Base-by-base conservation (phyloP, 352 stramenopile genomes). In the Aphanomyces invadans region DNA sequence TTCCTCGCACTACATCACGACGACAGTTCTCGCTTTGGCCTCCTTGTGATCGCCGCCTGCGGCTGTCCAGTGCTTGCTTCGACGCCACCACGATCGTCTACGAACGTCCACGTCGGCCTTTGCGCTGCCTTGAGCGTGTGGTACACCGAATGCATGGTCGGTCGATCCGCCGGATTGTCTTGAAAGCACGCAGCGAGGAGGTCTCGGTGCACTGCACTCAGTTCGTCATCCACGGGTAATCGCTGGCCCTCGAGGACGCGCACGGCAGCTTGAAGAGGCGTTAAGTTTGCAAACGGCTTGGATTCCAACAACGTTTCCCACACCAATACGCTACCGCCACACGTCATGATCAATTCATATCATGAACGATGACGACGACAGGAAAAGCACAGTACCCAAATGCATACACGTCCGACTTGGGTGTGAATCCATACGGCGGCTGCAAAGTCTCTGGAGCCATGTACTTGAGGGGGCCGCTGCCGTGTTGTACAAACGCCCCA, bases 391-490 rank as follows among this genome's bases (percentile, higher is more conserved):
- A 21, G 29, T 46, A 64, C 55, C 83, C 83, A 72, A 90, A 92
- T 79, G 89, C 89, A 71, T 87, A 92, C 64, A 81, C 75, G 54
- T 92, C 83, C 19, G 81, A 88, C 42, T 86, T 72, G 70, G 80
- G 85, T 42, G 83, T 90, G 48, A 90, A 90, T 42, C 76, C 69
- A 48, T 90, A 79, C 25, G 83, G 81, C 33, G 81, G 80, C 57
- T 86, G 75, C 4, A 92, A 70, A 3, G 83, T 89, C 70, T 92
- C 83, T 4, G 83, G 83, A 0, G 83, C 83, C 83, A 92, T 92
- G 70, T 89, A 92, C 78, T 92, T 90, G 56, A 92, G 75, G 17
- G 83, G 83, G 0, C 83, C 83, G 10, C 88, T 75, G 0, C 76
- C 74, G 36, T 87, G 77, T 36, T 88, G 84, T 74, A 89, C 79